These are phyloP conservation scores for Irpex sp. DNA, from an alignment of 1,284 basidiomycete species.

Conservation along the genomic window DNA sequence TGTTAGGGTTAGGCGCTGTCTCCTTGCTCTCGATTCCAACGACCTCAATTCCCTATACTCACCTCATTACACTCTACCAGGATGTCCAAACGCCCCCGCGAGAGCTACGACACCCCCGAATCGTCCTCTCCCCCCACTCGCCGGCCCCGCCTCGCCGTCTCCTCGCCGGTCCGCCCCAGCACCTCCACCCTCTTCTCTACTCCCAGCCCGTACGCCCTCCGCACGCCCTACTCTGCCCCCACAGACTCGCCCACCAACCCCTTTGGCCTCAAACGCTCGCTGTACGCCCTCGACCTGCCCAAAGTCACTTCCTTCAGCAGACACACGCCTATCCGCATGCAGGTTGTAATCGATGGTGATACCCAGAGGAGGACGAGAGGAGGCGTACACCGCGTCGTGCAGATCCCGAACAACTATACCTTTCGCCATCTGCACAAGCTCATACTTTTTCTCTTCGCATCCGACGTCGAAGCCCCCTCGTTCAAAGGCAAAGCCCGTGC, in stretches of 20 bases:
- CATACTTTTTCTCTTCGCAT: constrained; percentile 58
- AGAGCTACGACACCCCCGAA: constrained; percentile 20
- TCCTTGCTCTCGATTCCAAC: no score
- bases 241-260: constrained; percentile 39
- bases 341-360: constrained; percentile 37
- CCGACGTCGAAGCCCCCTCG: constrained; percentile 20
- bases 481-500: not conserved
- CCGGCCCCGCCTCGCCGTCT: constrained; percentile 1
- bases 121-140: constrained; percentile 22
- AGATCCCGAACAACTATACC: constrained; percentile 67
- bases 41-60: no score
- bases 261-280: constrained; percentile 31
- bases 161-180: constrained; percentile 11
- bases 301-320: constrained; percentile 42
- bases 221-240: constrained; percentile 25
- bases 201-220: constrained; percentile 16
- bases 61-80: no score
- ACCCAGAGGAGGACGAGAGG: not conserved
- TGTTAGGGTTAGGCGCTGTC: no score
- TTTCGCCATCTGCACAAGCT: constrained; percentile 63
- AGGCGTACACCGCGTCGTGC: constrained; percentile 54
- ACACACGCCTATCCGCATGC: constrained; percentile 66
- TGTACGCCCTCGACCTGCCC: constrained; percentile 37
- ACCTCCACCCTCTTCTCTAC: constrained; percentile 20
- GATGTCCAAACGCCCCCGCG: constrained; percentile 22